Evolutionary conservation across 2,329 filamentous ascomycete genomes (phyloP).

Genomic region (Pezicula neosporulosa): DNA sequence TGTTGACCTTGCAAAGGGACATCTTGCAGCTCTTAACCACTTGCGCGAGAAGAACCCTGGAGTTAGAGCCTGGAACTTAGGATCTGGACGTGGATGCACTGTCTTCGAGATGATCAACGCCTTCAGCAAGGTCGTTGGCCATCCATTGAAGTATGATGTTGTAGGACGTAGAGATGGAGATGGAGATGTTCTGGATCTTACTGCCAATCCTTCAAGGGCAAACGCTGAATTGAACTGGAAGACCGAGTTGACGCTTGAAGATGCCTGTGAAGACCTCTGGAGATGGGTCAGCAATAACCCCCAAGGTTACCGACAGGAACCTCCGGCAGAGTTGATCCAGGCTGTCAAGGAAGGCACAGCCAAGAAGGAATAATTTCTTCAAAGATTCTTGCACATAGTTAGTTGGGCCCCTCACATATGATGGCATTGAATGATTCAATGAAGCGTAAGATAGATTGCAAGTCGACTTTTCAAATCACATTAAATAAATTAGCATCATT

Average conservation of each 20-base stretch:
- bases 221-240: constrained; percentile 91
- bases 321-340: constrained; percentile 78
- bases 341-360: constrained; percentile 42
- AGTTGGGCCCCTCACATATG: too few relatives aligned
- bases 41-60: constrained; percentile 81
- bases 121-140: constrained; percentile 83
- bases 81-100: constrained; percentile 89
- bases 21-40: constrained; percentile 86
- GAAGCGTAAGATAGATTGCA: too few relatives aligned
- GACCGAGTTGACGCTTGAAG: constrained; percentile 84
- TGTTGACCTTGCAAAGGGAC: constrained; percentile 80
- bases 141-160: constrained; percentile 82
- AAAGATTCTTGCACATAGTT: too few relatives aligned
- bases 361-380: neutral
- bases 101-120: constrained; percentile 98
- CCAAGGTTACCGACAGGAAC: constrained; percentile 86
- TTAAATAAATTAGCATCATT: too few relatives aligned
- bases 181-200: constrained; percentile 92
- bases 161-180: constrained; percentile 75
- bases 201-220: constrained; percentile 82
- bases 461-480: too few relatives aligned
- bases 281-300: constrained; percentile 97
- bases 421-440: too few relatives aligned
- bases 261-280: constrained; percentile 94
- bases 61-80: constrained; percentile 93